Evolutionary conservation across 2,329 filamentous ascomycete species (phyloP).

Genomic region (Bipolaris victoriae): DNA sequence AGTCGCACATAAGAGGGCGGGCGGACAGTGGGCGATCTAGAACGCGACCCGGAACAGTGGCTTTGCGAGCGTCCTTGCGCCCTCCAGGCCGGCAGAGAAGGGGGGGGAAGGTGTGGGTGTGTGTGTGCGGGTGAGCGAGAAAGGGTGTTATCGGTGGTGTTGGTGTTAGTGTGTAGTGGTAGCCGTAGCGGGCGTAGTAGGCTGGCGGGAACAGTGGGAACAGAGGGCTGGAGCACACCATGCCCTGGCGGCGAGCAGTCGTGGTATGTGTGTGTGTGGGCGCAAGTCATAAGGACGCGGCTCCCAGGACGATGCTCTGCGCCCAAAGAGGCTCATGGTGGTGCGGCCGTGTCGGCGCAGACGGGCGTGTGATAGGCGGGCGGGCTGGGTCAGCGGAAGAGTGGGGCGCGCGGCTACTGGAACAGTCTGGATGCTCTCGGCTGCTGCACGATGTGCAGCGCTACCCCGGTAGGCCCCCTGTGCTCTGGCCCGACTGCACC

Average conservation of each 20-base stretch:
- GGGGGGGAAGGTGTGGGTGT: slow-evolving; percentile 8
- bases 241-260: not conserved
- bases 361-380: not conserved
- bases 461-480: slow-evolving; percentile 22
- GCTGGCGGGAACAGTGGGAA: too few species aligned
- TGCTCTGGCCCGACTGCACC: slow-evolving; percentile 21
- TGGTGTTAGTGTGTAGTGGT: not conserved
- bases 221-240: not conserved
- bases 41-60: slow-evolving; percentile 37
- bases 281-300: not conserved
- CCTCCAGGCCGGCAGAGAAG: slow-evolving; percentile 6
- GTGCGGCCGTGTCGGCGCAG: not conserved
- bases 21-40: slow-evolving; percentile 39
- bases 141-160: slow-evolving; percentile 16
- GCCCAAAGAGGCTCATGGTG: not conserved
- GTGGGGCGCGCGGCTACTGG: slow-evolving; percentile 27
- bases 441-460: slow-evolving; percentile 25
- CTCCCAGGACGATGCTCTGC: not conserved
- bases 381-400: slow-evolving; percentile 10
- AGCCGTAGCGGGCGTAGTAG: not conserved
- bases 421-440: slow-evolving; percentile 30
- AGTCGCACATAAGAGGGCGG: slow-evolving; percentile 36
- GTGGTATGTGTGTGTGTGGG: too few species aligned
- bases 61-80: slow-evolving; percentile 28
- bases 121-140: slow-evolving; percentile 3